Conservation (phyloP, 306 rosid genomes). For the Biancaea sappan region DNA sequence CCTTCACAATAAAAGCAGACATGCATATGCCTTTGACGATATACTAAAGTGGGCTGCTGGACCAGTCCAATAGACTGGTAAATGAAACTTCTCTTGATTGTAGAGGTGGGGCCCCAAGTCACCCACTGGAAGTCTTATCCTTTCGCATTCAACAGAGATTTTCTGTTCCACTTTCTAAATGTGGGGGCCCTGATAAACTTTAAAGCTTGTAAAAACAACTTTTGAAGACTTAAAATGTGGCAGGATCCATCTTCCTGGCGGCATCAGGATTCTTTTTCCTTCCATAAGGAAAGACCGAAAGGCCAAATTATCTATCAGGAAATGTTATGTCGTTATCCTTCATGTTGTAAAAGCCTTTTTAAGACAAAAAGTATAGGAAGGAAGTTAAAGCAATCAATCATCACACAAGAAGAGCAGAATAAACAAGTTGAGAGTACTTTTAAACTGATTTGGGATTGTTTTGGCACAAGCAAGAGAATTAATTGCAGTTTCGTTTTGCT, state of each 20-base stretch:
- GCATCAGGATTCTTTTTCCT: background rate
- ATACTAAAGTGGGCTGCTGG: background rate
- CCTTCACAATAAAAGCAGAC: background rate
- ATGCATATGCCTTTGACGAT: background rate
- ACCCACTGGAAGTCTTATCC: conserved; percentile 15
- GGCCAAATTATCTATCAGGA: conserved; percentile 1
- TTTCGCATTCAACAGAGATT: background rate
- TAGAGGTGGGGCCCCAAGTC: background rate
- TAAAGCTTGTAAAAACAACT: too few species aligned
- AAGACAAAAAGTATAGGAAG: background rate
- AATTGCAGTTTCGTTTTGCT: background rate
- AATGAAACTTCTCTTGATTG: background rate
- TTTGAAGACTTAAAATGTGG: background rate
- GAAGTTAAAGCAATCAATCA: conserved; percentile 8
- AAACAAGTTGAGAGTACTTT: background rate
- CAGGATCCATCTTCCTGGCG: background rate
- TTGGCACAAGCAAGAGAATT: conserved; percentile 18
- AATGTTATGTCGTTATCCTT: background rate
- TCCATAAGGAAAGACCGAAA: conserved; percentile 8
- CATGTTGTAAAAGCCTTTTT: background rate
- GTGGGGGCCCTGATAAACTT: background rate
- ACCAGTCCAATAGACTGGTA: background rate
- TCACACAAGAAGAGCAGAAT: conserved; percentile 8
- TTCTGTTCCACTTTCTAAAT: background rate
- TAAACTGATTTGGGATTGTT: background rate